Conservation (phyloP, 73 alveolate genomes). For the Paramecium biaurelia region DNA sequence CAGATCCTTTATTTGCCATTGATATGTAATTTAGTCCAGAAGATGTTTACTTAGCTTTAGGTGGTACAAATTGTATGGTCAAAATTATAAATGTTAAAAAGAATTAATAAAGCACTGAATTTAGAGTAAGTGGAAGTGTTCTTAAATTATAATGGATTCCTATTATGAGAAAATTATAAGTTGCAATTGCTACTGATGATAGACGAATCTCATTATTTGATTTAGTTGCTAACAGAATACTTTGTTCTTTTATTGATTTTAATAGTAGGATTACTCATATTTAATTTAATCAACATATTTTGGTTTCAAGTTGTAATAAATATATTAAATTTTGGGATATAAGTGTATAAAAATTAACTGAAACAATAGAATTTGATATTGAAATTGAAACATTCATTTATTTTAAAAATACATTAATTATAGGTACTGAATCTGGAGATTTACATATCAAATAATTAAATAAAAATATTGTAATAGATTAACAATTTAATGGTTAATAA, state of each 20-base stretch:
- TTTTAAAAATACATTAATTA: background rate
- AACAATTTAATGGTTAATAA: background rate
- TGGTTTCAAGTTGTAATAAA: background rate
- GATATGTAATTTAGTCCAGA: constrained; percentile 44
- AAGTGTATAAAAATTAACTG: background rate
- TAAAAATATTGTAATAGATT: background rate
- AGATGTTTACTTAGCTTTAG: background rate
- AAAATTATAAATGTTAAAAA: constrained; percentile 32
- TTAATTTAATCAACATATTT: background rate
- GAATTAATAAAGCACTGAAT: background rate
- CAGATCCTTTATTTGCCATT: constrained; percentile 46
- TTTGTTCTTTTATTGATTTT: background rate
- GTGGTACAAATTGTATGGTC: constrained; percentile 9
- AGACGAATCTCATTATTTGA: constrained; percentile 29
- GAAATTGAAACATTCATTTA: background rate
- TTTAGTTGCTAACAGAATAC: constrained; percentile 24
- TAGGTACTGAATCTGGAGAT: constrained; percentile 55
- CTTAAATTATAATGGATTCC: constrained; percentile 33
- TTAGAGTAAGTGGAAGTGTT: constrained; percentile 47
- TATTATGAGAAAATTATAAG: constrained; percentile 30
- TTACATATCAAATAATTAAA: constrained; percentile 9
- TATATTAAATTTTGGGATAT: constrained; percentile 36
- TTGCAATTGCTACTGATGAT: constrained; percentile 40
- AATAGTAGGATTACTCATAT: background rate
- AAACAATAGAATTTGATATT: background rate